Conservation (phyloP, 257 asterid species). For the Eustoma russellianum region DNA sequence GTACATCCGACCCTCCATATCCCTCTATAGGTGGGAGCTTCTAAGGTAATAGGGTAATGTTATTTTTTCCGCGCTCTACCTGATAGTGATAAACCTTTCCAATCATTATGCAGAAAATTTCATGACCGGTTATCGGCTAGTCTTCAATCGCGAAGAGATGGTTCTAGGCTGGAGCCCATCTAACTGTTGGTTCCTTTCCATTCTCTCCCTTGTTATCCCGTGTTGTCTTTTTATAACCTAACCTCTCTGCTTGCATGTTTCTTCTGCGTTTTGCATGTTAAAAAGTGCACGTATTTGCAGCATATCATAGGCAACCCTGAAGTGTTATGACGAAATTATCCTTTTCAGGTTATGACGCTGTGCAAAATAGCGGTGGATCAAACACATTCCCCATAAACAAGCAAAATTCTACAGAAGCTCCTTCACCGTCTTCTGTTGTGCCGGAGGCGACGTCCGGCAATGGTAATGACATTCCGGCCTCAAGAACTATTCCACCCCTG, state of each 20-base stretch:
- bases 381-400: slow-evolving; percentile 49
- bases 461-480: slow-evolving; percentile 16
- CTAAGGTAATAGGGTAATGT: too few relatives aligned
- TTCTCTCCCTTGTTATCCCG: slow-evolving; percentile 7
- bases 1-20: too few relatives aligned
- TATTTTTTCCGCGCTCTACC: too few relatives aligned
- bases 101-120: slow-evolving; percentile 58
- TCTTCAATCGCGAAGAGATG: slow-evolving; percentile 86
- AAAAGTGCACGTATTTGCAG: neutral
- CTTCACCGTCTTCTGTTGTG: slow-evolving; percentile 46
- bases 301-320: neutral
- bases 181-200: slow-evolving; percentile 54
- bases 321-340: slow-evolving; percentile 1
- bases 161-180: slow-evolving; percentile 81
- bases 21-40: too few relatives aligned
- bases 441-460: slow-evolving; percentile 61
- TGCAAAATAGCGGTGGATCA: slow-evolving; percentile 21
- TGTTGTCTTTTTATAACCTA: neutral
- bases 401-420: slow-evolving; percentile 34
- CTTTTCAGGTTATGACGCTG: slow-evolving; percentile 45
- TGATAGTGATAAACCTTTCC: neutral
- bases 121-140: slow-evolving; percentile 75
- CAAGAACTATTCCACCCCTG: slow-evolving; percentile 23
- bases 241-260: too few relatives aligned
- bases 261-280: neutral